These are phyloP conservation scores for Sphagnum magellanicum DNA, from an alignment of 228 moss, liverwort and hornwort genomes.

Conservation along the genomic window DNA sequence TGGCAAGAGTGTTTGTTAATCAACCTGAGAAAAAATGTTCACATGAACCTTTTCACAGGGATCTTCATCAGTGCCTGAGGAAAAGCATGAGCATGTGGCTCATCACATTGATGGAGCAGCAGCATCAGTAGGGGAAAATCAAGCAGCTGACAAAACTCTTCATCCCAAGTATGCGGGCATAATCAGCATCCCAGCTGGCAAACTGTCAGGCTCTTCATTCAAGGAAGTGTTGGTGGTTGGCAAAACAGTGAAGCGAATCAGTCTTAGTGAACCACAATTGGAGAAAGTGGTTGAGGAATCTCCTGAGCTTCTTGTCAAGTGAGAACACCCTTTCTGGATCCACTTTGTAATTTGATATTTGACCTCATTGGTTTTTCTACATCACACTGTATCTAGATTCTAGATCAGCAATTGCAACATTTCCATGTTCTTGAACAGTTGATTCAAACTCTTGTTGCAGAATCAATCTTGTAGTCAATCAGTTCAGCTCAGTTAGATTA, in stretches of 20 bases:
- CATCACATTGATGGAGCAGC: conserved; percentile 8
- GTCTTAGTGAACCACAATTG: conserved; percentile 72
- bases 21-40: too few species aligned
- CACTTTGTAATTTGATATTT: conserved; percentile 26
- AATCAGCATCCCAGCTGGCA: conserved; percentile 69
- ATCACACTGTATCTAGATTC: too few species aligned
- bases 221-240: conserved; percentile 36
- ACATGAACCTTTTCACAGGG: not conserved
- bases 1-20: not conserved
- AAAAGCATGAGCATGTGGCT: conserved; percentile 1
- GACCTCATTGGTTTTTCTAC: not conserved
- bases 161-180: conserved; percentile 52
- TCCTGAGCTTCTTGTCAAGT: conserved; percentile 35
- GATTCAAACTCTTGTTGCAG: too few species aligned
- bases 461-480: too few species aligned
- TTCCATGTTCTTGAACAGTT: too few species aligned
- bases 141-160: conserved; percentile 17
- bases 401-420: too few species aligned
- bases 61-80: not conserved
- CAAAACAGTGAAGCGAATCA: conserved; percentile 68
- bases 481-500: too few species aligned
- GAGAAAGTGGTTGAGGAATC: conserved; percentile 54
- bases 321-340: not conserved
- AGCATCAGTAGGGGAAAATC: conserved; percentile 6
- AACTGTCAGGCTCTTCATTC: conserved; percentile 50